These are phyloP conservation scores for Pythium aquatile DNA, from an alignment of 352 stramenopile species.

Conservation along the genomic window DNA sequence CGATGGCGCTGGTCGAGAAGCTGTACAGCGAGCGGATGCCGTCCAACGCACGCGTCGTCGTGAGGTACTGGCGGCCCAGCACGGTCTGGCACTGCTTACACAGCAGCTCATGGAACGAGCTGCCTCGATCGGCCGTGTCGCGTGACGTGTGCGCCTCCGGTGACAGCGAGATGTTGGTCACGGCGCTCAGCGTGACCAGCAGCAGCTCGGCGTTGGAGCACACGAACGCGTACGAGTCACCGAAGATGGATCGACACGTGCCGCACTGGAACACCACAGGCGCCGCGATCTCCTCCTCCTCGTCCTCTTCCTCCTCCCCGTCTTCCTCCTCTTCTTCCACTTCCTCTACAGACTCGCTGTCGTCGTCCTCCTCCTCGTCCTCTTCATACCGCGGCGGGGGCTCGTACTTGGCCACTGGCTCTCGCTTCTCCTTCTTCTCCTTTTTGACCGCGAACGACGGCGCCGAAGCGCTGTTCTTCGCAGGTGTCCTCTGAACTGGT, in stretches of 20 bases:
- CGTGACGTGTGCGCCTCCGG: constrained; percentile 52
- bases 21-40: constrained; percentile 66
- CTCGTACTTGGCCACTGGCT: constrained; percentile 2
- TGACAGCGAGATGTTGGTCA: constrained; percentile 55
- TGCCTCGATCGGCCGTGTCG: constrained; percentile 52
- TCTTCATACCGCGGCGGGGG: background rate
- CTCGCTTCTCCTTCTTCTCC: constrained; percentile 12
- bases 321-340: constrained; percentile 15
- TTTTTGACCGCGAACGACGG: constrained; percentile 21
- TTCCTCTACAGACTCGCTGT: constrained; percentile 17
- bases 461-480: constrained; percentile 3
- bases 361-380: constrained; percentile 29
- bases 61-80: constrained; percentile 73
- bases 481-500: background rate
- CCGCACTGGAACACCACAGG: constrained; percentile 85
- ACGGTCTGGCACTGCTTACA: constrained; percentile 82
- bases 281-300: constrained; percentile 48
- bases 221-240: constrained; percentile 81
- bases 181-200: constrained; percentile 72
- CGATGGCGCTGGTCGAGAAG: constrained; percentile 70
- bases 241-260: constrained; percentile 81
- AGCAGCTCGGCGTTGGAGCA: constrained; percentile 69
- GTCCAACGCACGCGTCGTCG: constrained; percentile 61
- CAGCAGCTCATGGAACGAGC: constrained; percentile 72
- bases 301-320: constrained; percentile 41